A percentile compares a stretch with the other conserved stretches of the same genome.
These are phyloP conservation scores for Trypanosomatidae sp. DNA, from an alignment of 208 protist genomes.

Conservation along the genomic window DNA sequence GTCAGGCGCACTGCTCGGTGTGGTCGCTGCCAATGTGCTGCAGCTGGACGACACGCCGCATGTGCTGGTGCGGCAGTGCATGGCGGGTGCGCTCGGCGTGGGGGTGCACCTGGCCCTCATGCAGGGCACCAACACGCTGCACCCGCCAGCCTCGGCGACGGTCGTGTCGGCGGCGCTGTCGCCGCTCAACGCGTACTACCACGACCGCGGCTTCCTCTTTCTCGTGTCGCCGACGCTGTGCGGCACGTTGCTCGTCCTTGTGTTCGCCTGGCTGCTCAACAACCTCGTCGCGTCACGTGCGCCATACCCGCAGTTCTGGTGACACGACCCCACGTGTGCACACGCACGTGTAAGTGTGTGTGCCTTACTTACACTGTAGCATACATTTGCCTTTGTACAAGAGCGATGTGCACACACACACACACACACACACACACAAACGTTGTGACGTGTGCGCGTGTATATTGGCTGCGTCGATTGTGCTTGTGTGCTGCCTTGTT, in stretches of 20 bases:
- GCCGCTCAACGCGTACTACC: slow-evolving; percentile 30
- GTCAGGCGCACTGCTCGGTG: slow-evolving; percentile 43
- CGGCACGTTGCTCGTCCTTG: slow-evolving; percentile 17
- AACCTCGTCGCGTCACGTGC: slow-evolving; percentile 29
- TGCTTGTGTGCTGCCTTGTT: too few species aligned
- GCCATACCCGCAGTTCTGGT: slow-evolving; percentile 65
- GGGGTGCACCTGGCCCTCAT: slow-evolving; percentile 36
- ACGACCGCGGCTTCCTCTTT: slow-evolving; percentile 56
- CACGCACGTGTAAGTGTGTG: too few species aligned
- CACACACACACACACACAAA: too few species aligned
- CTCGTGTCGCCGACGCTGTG: slow-evolving; percentile 27
- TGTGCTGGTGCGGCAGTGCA: slow-evolving; percentile 16
- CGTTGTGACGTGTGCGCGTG: too few species aligned
- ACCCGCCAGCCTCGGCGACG: slow-evolving; percentile 48
- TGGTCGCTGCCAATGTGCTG: slow-evolving; percentile 29
- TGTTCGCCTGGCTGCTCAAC: slow-evolving; percentile 40
- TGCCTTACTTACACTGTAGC: too few species aligned
- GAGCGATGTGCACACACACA: too few species aligned
- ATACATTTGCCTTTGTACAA: too few species aligned
- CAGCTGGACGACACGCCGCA: slow-evolving; percentile 8
- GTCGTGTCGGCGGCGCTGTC: slow-evolving; percentile 27
- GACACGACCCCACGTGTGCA: too few species aligned
- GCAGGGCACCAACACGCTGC: slow-evolving; percentile 47
- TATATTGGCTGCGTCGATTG: too few species aligned
- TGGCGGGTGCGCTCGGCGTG: slow-evolving; percentile 39